Conservation (phyloP, 2,329 filamentous ascomycete genomes). For the Malbranchea cinnamomea region DNA sequence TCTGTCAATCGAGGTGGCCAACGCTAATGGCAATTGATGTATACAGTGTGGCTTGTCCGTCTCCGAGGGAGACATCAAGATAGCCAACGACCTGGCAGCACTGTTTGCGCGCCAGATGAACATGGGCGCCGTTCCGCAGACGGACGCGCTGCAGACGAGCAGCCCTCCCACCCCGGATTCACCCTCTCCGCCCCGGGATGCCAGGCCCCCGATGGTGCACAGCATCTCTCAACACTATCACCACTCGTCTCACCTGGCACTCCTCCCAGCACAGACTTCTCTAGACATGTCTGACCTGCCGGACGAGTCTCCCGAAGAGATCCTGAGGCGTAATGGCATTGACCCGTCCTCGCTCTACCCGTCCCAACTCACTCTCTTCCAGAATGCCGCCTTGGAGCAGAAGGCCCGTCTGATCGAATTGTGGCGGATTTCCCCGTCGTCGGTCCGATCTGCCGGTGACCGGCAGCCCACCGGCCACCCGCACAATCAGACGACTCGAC, state of each 20-base stretch:
- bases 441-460: no score
- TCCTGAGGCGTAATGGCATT: conserved; percentile 53
- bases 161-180: conserved; percentile 18
- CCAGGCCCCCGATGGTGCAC: conserved; percentile 46
- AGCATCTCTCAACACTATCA: conserved; percentile 71
- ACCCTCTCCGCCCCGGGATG: conserved; percentile 9
- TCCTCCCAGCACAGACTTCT: conserved; percentile 23
- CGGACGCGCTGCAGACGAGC: conserved; percentile 14
- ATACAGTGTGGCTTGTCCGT: conserved; percentile 28
- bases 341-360: conserved; percentile 54
- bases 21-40: neutral
- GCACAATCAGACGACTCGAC: neutral
- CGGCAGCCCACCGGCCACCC: no score
- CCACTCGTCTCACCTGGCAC: conserved; percentile 54
- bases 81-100: conserved; percentile 66
- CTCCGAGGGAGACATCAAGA: conserved; percentile 39
- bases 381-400: conserved; percentile 56
- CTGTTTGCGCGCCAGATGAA: conserved; percentile 67
- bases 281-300: conserved; percentile 34
- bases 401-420: conserved; percentile 63
- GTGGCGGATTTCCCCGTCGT: conserved; percentile 69
- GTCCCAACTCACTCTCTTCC: conserved; percentile 66
- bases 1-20: neutral
- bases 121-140: conserved; percentile 30
- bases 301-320: conserved; percentile 31